Evolutionary conservation across 1,284 basidiomycete species (phyloP).

Genomic region (Sporisorium exsertum): DNA sequence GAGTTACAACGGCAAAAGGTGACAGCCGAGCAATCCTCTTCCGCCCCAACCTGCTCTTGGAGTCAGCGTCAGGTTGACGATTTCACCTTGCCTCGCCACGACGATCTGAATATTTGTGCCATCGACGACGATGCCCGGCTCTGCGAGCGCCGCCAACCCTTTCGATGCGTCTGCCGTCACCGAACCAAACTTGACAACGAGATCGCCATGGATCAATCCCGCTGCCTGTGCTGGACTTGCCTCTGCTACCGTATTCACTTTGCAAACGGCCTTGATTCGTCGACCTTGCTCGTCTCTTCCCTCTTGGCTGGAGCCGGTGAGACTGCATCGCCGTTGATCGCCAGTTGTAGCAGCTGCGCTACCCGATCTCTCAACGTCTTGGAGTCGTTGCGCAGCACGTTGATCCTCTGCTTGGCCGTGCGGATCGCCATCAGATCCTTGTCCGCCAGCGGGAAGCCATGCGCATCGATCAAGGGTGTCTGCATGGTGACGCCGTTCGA

Average conservation of each 20-base stretch:
- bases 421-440: constrained; percentile 57
- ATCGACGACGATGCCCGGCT: constrained; percentile 39
- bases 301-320: too few species aligned
- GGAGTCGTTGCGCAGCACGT: constrained; percentile 53
- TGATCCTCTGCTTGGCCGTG: constrained; percentile 48
- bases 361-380: constrained; percentile 43
- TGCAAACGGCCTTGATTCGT: constrained; percentile 29
- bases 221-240: constrained; percentile 48
- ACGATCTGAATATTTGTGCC: constrained; percentile 22
- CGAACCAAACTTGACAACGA: constrained; percentile 37
- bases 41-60: constrained; percentile 50
- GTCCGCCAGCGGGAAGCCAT: constrained; percentile 57
- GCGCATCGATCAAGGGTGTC: constrained; percentile 48
- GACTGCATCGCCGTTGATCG: constrained; percentile 37
- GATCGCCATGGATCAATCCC: constrained; percentile 40
- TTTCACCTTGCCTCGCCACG: constrained; percentile 7
- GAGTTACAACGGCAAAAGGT: constrained; percentile 31
- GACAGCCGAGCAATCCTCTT: constrained; percentile 52
- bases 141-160: constrained; percentile 34
- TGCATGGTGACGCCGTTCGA: constrained; percentile 46
- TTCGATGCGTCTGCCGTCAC: constrained; percentile 21
- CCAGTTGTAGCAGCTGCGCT: constrained; percentile 42
- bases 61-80: constrained; percentile 14
- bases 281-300: neutral
- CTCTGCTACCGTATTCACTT: constrained; percentile 48